These are phyloP conservation scores for Penicillium sclerotiorum DNA, from an alignment of 2,329 filamentous ascomycete species.

Conservation along the genomic window DNA sequence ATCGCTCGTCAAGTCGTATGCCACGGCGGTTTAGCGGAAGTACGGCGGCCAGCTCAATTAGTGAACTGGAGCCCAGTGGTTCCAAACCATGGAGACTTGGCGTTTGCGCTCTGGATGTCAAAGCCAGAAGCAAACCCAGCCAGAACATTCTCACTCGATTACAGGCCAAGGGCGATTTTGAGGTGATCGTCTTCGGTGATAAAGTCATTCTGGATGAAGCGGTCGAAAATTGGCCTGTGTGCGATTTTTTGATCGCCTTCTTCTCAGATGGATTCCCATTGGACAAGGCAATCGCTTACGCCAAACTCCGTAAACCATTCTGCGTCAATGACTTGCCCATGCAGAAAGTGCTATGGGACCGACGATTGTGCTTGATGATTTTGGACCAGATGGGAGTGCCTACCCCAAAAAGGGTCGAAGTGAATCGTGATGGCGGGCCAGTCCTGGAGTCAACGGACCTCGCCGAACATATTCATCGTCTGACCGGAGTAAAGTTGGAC, in stretches of 20 bases:
- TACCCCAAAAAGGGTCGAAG: slow-evolving; percentile 84
- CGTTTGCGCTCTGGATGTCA: slow-evolving; percentile 92
- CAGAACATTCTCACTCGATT: slow-evolving; percentile 93
- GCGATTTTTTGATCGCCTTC: slow-evolving; percentile 96
- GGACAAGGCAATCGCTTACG: slow-evolving; percentile 95
- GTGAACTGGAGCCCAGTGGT: slow-evolving; percentile 56
- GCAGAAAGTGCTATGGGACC: slow-evolving; percentile 96
- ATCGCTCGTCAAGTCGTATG: slow-evolving; percentile 65
- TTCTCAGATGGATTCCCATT: slow-evolving; percentile 97
- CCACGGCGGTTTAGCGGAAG: slow-evolving; percentile 80
- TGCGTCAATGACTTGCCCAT: slow-evolving; percentile 97
- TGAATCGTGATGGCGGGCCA: slow-evolving; percentile 91
- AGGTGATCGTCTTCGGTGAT: slow-evolving; percentile 96
- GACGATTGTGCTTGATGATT: slow-evolving; percentile 83
- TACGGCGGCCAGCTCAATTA: slow-evolving; percentile 79
- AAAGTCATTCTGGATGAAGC: slow-evolving; percentile 98
- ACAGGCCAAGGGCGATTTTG: slow-evolving; percentile 88
- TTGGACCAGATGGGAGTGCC: slow-evolving; percentile 87
- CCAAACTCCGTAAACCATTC: slow-evolving; percentile 88
- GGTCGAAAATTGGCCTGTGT: slow-evolving; percentile 93
- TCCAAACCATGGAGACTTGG: slow-evolving; percentile 70
- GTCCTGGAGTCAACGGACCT: slow-evolving; percentile 76
- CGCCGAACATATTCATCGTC: slow-evolving; percentile 74
- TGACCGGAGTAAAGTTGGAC: slow-evolving; percentile 75
- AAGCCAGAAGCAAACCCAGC: slow-evolving; percentile 95